These are phyloP conservation scores for Cladosporium colombiae DNA, from an alignment of 2,329 filamentous ascomycete species.

Conservation along the genomic window DNA sequence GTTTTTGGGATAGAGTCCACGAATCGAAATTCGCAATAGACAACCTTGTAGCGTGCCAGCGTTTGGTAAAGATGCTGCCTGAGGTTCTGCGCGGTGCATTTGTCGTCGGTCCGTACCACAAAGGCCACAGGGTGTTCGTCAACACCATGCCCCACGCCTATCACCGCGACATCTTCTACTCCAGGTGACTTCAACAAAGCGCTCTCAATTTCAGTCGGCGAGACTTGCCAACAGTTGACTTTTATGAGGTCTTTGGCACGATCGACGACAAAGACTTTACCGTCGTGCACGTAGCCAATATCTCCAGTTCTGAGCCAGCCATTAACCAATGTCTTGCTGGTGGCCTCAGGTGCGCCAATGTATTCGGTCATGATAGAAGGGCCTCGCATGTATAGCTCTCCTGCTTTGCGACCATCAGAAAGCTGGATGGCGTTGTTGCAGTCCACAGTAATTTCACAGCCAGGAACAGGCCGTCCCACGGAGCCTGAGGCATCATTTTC, in stretches of 20 bases:
- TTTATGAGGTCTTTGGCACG: slow-evolving; percentile 41
- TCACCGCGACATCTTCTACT: slow-evolving; percentile 34
- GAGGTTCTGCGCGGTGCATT: slow-evolving; percentile 29
- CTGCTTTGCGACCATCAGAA: slow-evolving; percentile 31
- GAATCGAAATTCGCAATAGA: slow-evolving; percentile 28
- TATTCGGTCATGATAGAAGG: slow-evolving; percentile 45
- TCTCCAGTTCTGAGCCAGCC: slow-evolving; percentile 35
- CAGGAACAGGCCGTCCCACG: slow-evolving; percentile 49
- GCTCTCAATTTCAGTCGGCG: slow-evolving; percentile 38
- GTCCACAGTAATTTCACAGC: slow-evolving; percentile 40
- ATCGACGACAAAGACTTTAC: slow-evolving; percentile 37
- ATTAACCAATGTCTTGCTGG: slow-evolving; percentile 25
- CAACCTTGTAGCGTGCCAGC: slow-evolving; percentile 42
- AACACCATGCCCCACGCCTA: slow-evolving; percentile 21
- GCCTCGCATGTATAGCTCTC: slow-evolving; percentile 46
- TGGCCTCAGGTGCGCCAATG: slow-evolving; percentile 34
- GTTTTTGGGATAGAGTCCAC: slow-evolving; percentile 36
- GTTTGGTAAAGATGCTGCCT: slow-evolving; percentile 33
- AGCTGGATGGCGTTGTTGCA: slow-evolving; percentile 14
- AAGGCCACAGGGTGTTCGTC: slow-evolving; percentile 29
- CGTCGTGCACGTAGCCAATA: slow-evolving; percentile 35
- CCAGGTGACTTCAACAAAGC: slow-evolving; percentile 29
- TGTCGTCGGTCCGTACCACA: slow-evolving; percentile 23
- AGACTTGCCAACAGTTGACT: slow-evolving; percentile 38
- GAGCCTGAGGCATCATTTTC: slow-evolving; percentile 48